Conservation (phyloP, 768 basidiomycete species). For the Russula sp. region DNA sequence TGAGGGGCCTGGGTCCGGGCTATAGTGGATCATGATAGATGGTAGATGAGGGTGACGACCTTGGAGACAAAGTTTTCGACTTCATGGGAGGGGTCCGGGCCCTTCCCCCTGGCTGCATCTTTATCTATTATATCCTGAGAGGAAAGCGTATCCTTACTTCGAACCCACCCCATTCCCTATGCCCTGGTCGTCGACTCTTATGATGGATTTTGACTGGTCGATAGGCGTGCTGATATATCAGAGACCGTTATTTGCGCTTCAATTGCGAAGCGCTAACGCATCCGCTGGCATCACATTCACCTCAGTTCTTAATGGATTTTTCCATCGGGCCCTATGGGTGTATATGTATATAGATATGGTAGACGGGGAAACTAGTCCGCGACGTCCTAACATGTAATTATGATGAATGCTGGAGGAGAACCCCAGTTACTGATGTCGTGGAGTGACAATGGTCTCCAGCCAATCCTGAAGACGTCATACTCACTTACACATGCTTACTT, state of each 20-base stretch:
- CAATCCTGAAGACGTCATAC: background rate
- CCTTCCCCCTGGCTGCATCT: background rate
- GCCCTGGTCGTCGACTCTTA: background rate
- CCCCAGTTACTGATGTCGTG: background rate
- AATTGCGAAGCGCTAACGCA: background rate
- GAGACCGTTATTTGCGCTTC: background rate
- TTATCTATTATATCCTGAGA: background rate
- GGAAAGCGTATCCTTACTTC: background rate
- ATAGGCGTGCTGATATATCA: background rate
- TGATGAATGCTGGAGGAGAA: background rate
- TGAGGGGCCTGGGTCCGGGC: background rate
- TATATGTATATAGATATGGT: background rate
- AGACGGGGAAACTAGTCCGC: background rate
- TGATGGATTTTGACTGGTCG: background rate
- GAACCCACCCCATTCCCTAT: background rate
- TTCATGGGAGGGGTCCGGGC: background rate
- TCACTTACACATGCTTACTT: background rate
- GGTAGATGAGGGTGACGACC: background rate
- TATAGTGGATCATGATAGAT: background rate
- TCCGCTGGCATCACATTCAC: background rate
- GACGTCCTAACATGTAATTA: background rate
- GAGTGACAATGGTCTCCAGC: background rate
- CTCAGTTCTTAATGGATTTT: slow-evolving; percentile 3
- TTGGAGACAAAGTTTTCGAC: background rate
- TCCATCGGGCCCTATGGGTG: background rate